A percentile compares a stretch with the other conserved stretches of the same genome.
Evolutionary conservation across 2,329 filamentous ascomycete genomes (phyloP).

Genomic region (Tolypocladium cylindrosporum): DNA sequence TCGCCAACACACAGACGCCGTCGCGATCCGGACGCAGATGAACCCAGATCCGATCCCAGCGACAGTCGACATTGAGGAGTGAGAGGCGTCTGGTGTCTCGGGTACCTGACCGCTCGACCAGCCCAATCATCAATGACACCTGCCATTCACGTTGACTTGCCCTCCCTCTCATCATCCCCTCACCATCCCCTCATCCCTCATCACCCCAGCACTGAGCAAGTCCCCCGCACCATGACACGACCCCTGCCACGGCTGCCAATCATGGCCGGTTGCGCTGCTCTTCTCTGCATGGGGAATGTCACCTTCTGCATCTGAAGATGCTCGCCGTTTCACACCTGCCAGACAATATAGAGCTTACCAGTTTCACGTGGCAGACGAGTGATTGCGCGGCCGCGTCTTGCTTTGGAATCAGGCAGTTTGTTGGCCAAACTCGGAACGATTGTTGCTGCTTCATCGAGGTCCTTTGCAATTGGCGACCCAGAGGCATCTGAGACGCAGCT

Average conservation of each 20-base stretch:
- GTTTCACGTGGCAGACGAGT: not conserved
- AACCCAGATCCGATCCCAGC: not conserved
- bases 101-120: not conserved
- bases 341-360: not conserved
- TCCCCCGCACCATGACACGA: not conserved
- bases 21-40: not conserved
- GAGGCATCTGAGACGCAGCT: not conserved
- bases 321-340: not conserved
- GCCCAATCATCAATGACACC: not conserved
- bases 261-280: not conserved
- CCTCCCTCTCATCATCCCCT: not conserved
- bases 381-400: not conserved
- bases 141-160: not conserved
- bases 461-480: not conserved
- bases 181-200: not conserved
- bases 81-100: not conserved
- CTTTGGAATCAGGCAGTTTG: not conserved
- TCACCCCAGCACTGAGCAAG: not conserved
- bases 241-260: not conserved
- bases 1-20: not conserved
- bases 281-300: not conserved
- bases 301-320: not conserved
- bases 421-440: not conserved
- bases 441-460: not conserved
- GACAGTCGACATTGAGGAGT: not conserved